Percentiles rank a stretch among this genome's conserved stretches.
Conservation (phyloP, 1,284 basidiomycete genomes). For the Gymnopus androsaceus region DNA sequence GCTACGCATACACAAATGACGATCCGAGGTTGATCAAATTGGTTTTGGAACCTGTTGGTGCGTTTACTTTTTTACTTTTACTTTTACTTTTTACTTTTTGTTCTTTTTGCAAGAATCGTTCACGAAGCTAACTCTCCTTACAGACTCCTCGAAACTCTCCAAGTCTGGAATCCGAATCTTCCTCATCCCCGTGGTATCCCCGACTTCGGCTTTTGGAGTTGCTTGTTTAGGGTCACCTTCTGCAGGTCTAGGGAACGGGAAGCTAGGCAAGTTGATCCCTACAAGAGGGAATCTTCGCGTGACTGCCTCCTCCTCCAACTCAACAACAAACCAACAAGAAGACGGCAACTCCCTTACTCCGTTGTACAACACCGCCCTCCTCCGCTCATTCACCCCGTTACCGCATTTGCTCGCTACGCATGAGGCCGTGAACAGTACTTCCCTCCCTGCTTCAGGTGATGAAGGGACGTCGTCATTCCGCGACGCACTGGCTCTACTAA, state of each 20-base stretch:
- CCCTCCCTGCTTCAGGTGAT: too few relatives aligned
- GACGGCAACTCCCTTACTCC: constrained; percentile 45
- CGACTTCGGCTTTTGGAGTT: too few relatives aligned
- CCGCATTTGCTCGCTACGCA: constrained; percentile 73
- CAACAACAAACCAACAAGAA: constrained; percentile 23
- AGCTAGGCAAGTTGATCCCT: too few relatives aligned
- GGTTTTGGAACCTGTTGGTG: constrained; percentile 63
- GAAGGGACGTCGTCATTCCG: constrained; percentile 72
- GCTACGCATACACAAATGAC: constrained; percentile 61
- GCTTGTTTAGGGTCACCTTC: too few relatives aligned
- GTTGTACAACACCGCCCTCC: constrained; percentile 78
- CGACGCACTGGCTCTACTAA: constrained; percentile 79
- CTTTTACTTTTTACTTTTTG: neutral
- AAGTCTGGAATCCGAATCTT: too few relatives aligned
- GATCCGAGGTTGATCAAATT: constrained; percentile 74
- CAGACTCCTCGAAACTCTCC: too few relatives aligned
- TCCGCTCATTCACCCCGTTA: constrained; percentile 67
- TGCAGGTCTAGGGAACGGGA: too few relatives aligned
- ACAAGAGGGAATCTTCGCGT: constrained; percentile 23
- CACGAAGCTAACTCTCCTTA: too few relatives aligned
- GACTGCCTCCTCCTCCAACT: constrained; percentile 40
- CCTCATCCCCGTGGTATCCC: too few relatives aligned
- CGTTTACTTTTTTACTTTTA: too few relatives aligned
- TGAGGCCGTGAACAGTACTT: constrained; percentile 59
- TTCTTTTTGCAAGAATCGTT: constrained; percentile 9